Conservation (phyloP, 805 yeast species). For the Hermanozyma aechmeae region DNA sequence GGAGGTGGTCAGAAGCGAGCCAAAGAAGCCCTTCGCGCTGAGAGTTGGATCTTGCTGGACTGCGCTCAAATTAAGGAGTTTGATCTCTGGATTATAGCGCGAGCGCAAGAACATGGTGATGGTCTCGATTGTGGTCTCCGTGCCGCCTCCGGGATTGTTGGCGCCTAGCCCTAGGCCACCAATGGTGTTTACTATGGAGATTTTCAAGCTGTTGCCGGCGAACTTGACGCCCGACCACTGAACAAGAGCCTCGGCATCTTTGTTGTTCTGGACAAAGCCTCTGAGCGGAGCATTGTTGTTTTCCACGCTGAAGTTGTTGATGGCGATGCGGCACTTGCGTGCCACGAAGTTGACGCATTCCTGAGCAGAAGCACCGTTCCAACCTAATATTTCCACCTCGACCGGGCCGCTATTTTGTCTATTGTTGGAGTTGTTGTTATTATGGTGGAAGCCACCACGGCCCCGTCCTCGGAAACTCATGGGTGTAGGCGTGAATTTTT, state of each 20-base stretch:
- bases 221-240: slow-evolving; percentile 71
- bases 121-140: slow-evolving; percentile 45
- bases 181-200: slow-evolving; percentile 26
- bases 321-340: slow-evolving; percentile 51
- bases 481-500: not conserved
- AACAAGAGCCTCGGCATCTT: slow-evolving; percentile 50
- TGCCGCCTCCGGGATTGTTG: not conserved
- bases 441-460: slow-evolving; percentile 7
- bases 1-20: slow-evolving; percentile 49
- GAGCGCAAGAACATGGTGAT: slow-evolving; percentile 51
- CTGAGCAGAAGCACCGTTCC: slow-evolving; percentile 70
- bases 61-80: slow-evolving; percentile 60
- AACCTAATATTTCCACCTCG: slow-evolving; percentile 32
- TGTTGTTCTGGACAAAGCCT: slow-evolving; percentile 46
- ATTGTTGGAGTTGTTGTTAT: slow-evolving; percentile 2
- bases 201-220: slow-evolving; percentile 61
- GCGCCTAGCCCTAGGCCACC: slow-evolving; percentile 7
- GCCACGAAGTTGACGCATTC: slow-evolving; percentile 64
- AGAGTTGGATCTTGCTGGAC: slow-evolving; percentile 59
- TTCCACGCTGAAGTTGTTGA: slow-evolving; percentile 45
- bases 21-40: slow-evolving; percentile 53
- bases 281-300: slow-evolving; percentile 39
- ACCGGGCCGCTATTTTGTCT: slow-evolving; percentile 1
- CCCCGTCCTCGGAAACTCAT: slow-evolving; percentile 8
- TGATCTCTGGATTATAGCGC: slow-evolving; percentile 57